A percentile compares a stretch with the other conserved stretches of the same genome.
phyloP scores from a whole-genome alignment of 2,329 filamentous ascomycete species.

The Elsinoe batatas region DNA sequence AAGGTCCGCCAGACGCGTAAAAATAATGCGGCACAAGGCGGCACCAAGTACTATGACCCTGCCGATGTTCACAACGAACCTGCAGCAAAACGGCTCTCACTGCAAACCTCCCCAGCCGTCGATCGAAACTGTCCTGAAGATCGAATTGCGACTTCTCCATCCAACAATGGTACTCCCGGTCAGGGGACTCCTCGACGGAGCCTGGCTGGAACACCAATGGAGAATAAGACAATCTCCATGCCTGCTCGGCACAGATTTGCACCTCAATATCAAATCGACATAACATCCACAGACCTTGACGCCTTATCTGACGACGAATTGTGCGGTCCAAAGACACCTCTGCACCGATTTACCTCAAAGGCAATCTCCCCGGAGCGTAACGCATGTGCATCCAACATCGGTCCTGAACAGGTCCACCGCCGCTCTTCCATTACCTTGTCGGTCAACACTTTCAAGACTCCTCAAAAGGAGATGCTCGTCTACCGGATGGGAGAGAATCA shows the following conservation, averaged over 20 bases:
- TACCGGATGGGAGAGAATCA: not conserved
- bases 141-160: not conserved
- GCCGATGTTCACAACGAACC: not conserved
- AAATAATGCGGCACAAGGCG: not conserved
- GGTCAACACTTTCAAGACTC: conserved; percentile 1
- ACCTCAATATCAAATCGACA: not conserved
- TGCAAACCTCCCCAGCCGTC: not conserved
- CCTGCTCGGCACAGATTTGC: not conserved
- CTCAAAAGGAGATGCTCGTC: conserved; percentile 9
- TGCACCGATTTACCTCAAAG: not conserved
- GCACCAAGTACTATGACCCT: not conserved
- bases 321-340: conserved; percentile 17
- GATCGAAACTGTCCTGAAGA: not conserved
- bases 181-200: conserved; percentile 2
- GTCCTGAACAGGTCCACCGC: not conserved
- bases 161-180: not conserved
- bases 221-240: conserved; percentile 7
- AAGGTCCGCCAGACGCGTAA: not conserved
- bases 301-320: conserved; percentile 16
- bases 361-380: not conserved
- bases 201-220: conserved; percentile 4
- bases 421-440: not conserved
- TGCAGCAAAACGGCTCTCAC: conserved; percentile 3
- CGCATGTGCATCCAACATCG: not conserved
- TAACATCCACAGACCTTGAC: not conserved